phyloP scores from a whole-genome alignment of 805 yeast genomes.

The Lipomyces oligophaga region DNA sequence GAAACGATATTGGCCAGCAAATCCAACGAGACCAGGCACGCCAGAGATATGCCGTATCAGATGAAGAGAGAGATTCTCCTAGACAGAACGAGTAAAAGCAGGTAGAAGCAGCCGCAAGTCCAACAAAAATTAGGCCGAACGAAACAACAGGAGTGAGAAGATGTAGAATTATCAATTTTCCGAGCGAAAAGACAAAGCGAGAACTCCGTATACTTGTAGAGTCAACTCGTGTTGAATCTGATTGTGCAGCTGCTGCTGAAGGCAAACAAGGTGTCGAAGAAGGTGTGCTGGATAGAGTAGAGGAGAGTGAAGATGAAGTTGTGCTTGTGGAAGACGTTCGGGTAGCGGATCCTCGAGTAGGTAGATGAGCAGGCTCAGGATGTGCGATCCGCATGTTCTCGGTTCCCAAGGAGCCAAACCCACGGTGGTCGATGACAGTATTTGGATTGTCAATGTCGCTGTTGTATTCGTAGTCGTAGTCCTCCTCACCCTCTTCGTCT shows the following conservation, averaged over 20 bases:
- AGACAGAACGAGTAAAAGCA: slow-evolving; percentile 17
- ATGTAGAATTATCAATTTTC: slow-evolving; percentile 7
- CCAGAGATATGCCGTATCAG: slow-evolving; percentile 22
- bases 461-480: background rate
- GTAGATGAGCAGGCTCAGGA: too few relatives aligned
- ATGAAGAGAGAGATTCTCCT: slow-evolving; percentile 13
- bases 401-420: too few relatives aligned
- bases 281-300: too few relatives aligned
- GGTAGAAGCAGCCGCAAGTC: slow-evolving; percentile 9
- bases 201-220: background rate
- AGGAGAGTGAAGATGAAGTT: background rate
- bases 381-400: too few relatives aligned
- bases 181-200: slow-evolving; percentile 3
- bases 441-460: background rate
- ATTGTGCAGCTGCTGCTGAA: background rate
- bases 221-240: background rate
- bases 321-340: background rate
- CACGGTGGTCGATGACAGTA: background rate
- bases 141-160: slow-evolving; percentile 13
- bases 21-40: slow-evolving; percentile 19
- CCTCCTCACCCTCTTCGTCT: background rate
- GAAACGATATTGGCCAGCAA: slow-evolving; percentile 13
- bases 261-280: background rate
- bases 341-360: too few relatives aligned
- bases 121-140: slow-evolving; percentile 10